Evolutionary conservation across 2,329 filamentous ascomycete genomes (phyloP).

Genomic region (Aspergillus ibericus): DNA sequence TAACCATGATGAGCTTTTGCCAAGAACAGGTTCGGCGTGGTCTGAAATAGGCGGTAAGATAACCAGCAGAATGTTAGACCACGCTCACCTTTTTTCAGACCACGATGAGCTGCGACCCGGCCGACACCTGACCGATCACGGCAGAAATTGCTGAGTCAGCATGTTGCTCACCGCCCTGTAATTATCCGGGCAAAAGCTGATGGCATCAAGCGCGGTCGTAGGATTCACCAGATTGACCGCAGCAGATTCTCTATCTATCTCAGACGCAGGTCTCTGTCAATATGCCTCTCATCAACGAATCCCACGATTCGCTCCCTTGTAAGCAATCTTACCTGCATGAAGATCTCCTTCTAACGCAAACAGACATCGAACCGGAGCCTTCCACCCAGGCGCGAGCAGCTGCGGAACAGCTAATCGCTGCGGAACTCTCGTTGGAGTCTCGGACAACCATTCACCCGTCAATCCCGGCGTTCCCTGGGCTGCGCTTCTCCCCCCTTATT

Average conservation of each 20-base stretch:
- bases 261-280: slow-evolving; percentile 19
- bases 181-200: slow-evolving; percentile 1
- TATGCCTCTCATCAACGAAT: slow-evolving; percentile 68
- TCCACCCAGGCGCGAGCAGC: slow-evolving; percentile 60
- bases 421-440: slow-evolving; percentile 60
- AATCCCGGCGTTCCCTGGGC: slow-evolving; percentile 54
- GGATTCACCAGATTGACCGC: not conserved
- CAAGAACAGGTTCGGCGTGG: too few relatives aligned
- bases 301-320: slow-evolving; percentile 82
- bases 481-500: slow-evolving; percentile 66
- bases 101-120: too few relatives aligned
- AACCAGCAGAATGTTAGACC: too few relatives aligned
- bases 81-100: too few relatives aligned
- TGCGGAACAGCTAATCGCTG: slow-evolving; percentile 68
- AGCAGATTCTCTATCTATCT: not conserved
- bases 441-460: slow-evolving; percentile 57
- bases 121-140: too few relatives aligned
- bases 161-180: not conserved
- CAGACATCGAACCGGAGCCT: slow-evolving; percentile 79
- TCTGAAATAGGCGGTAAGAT: too few relatives aligned
- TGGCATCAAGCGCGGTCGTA: not conserved
- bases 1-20: too few relatives aligned
- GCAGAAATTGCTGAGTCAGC: not conserved
- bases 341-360: slow-evolving; percentile 2
- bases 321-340: slow-evolving; percentile 35